Percentiles rank a stretch among this genome's conserved stretches.
Conservation (phyloP, 1,284 basidiomycete species). For the Leccinum insolens region DNA sequence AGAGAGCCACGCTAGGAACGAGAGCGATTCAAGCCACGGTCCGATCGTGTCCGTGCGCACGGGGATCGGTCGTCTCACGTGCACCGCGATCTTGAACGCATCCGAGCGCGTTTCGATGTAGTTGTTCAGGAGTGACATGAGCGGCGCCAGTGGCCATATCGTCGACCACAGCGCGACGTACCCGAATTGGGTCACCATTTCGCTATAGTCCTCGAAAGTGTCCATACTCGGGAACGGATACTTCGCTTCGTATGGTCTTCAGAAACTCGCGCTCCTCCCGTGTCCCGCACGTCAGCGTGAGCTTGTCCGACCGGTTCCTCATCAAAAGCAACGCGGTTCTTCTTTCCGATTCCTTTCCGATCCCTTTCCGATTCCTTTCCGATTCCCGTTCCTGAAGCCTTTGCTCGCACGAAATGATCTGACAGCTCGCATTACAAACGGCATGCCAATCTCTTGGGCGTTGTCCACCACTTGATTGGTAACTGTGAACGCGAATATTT, state of each 20-base stretch:
- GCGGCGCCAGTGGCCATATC: no score
- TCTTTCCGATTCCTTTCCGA: slow-evolving; percentile 38
- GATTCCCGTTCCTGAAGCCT: no score
- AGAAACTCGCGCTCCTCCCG: slow-evolving; percentile 75
- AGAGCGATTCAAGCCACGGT: slow-evolving; percentile 89
- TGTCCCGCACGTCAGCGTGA: slow-evolving; percentile 52
- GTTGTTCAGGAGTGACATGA: slow-evolving; percentile 86
- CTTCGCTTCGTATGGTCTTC: slow-evolving; percentile 77
- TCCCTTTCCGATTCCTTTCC: slow-evolving; percentile 33
- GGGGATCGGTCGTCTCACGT: slow-evolving; percentile 85
- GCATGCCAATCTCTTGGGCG: no score
- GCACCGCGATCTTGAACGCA: slow-evolving; percentile 92
- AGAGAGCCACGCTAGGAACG: slow-evolving; percentile 87
- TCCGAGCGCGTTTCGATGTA: slow-evolving; percentile 92
- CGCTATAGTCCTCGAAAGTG: slow-evolving; percentile 51
- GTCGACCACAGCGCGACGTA: no score
- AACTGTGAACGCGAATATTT: no score
- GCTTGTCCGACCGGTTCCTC: slow-evolving; percentile 49
- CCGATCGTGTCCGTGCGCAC: slow-evolving; percentile 89
- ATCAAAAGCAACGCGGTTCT: slow-evolving; percentile 76
- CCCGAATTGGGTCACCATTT: no score
- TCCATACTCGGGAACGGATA: slow-evolving; percentile 76
- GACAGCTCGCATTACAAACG: no score
- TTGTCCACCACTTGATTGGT: no score
- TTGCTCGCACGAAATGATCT: no score